Evolutionary conservation across 805 yeast species (phyloP).

Genomic region (Ogataea ganodermae): DNA sequence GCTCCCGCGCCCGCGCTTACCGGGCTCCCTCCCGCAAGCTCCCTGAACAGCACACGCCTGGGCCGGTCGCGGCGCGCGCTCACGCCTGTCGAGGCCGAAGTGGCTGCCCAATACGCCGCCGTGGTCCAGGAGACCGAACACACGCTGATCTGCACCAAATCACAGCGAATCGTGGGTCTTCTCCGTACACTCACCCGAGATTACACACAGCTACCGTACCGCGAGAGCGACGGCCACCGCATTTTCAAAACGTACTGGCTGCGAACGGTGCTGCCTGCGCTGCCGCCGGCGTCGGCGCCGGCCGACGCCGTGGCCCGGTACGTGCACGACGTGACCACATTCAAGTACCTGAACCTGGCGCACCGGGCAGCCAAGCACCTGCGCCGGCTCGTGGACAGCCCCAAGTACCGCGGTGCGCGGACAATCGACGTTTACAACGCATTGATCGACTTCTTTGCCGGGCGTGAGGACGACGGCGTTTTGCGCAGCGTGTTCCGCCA

Average conservation of each 20-base stretch:
- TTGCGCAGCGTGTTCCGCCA: constrained; percentile 43
- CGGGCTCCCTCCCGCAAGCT: neutral
- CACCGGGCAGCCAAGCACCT: constrained; percentile 19
- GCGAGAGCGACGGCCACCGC: constrained; percentile 11
- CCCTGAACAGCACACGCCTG: too few relatives aligned
- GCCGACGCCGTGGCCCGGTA: constrained; percentile 8
- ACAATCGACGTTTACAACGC: constrained; percentile 17
- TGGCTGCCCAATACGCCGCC: constrained; percentile 1
- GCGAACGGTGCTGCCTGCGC: constrained; percentile 11
- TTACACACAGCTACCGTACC: constrained; percentile 11
- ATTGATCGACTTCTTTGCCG: constrained; percentile 39
- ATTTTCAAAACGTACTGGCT: constrained; percentile 22
- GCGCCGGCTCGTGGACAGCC: constrained; percentile 12
- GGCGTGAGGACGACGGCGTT: constrained; percentile 41
- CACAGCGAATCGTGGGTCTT: constrained; percentile 13
- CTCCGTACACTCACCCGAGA: constrained; percentile 13
- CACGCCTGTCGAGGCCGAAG: neutral
- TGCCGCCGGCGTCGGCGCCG: constrained; percentile 2
- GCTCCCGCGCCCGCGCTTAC: neutral
- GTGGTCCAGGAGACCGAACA: constrained; percentile 7
- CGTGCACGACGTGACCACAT: constrained; percentile 19
- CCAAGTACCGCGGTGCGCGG: constrained; percentile 8
- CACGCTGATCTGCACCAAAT: constrained; percentile 7
- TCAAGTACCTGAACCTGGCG: constrained; percentile 21
- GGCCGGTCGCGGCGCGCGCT: neutral